Evolutionary conservation across 2,329 filamentous ascomycete genomes (phyloP).

Genomic region (Dissoconium aciculare): DNA sequence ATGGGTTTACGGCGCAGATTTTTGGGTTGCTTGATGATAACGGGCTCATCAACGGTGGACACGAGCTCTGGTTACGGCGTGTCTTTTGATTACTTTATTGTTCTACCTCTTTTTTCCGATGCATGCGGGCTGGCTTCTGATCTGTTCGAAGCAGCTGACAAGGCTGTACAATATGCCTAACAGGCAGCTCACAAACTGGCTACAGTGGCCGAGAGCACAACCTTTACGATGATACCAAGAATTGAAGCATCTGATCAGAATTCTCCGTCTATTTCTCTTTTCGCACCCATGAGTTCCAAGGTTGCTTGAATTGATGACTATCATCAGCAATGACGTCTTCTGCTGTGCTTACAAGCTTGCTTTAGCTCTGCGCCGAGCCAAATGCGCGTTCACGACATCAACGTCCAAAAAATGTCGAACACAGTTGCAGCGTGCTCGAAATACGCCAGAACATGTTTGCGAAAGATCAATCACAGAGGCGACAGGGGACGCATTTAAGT

Average conservation of each 20-base stretch:
- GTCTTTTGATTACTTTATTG: slow-evolving; percentile 11
- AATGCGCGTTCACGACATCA: too few relatives aligned
- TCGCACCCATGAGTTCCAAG: slow-evolving; percentile 1
- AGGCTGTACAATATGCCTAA: slow-evolving; percentile 17
- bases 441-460: too few relatives aligned
- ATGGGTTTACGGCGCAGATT: slow-evolving; percentile 20
- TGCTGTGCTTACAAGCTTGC: slow-evolving; percentile 1
- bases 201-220: slow-evolving; percentile 10
- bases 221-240: slow-evolving; percentile 18
- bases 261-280: slow-evolving; percentile 4
- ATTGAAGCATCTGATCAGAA: slow-evolving; percentile 14
- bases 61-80: slow-evolving; percentile 19
- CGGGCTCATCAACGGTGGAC: slow-evolving; percentile 22
- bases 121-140: not conserved
- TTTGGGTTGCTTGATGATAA: slow-evolving; percentile 24
- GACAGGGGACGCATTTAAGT: too few relatives aligned
- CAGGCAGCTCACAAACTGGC: slow-evolving; percentile 9
- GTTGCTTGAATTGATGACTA: too few relatives aligned
- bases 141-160: slow-evolving; percentile 12
- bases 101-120: slow-evolving; percentile 14
- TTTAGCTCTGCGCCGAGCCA: too few relatives aligned
- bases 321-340: too few relatives aligned
- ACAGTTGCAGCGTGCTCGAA: too few relatives aligned
- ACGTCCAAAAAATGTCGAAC: too few relatives aligned
- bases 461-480: too few relatives aligned